phyloP scores from a whole-genome alignment of 305 asterid species.

The Stenogyne calaminthoides region DNA sequence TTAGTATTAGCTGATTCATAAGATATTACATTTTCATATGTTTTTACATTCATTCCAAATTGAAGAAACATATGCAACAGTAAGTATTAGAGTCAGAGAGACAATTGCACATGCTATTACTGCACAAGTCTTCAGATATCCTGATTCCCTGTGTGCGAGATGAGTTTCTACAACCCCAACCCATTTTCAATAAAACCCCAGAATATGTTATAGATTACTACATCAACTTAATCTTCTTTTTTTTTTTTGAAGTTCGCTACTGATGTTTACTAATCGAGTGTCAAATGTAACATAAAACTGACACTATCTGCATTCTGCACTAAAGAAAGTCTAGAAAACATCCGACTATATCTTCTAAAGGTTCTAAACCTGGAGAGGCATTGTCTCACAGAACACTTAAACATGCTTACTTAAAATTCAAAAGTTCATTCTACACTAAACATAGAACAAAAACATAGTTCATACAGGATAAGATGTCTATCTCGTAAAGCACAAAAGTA shows the following conservation, averaged over 20 bases:
- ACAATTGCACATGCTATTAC: not conserved
- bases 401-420: conserved; percentile 21
- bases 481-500: conserved; percentile 36
- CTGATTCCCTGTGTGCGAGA: not conserved
- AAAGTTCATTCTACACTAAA: conserved; percentile 35
- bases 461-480: conserved; percentile 48
- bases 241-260: not conserved
- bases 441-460: conserved; percentile 34
- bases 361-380: conserved; percentile 21
- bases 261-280: not conserved
- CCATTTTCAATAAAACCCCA: not conserved
- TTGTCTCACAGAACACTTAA: conserved; percentile 23
- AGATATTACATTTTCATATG: not conserved
- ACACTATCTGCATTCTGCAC: not conserved
- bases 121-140: not conserved
- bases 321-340: conserved; percentile 1
- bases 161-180: not conserved
- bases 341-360: conserved; percentile 12
- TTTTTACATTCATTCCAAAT: not conserved
- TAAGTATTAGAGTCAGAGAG: conserved; percentile 1
- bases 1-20: not conserved
- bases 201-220: not conserved
- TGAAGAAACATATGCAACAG: not conserved
- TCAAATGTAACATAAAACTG: not conserved
- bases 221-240: not conserved